Conservation (phyloP, 306 rosid species). For the Quercus bicolor region DNA sequence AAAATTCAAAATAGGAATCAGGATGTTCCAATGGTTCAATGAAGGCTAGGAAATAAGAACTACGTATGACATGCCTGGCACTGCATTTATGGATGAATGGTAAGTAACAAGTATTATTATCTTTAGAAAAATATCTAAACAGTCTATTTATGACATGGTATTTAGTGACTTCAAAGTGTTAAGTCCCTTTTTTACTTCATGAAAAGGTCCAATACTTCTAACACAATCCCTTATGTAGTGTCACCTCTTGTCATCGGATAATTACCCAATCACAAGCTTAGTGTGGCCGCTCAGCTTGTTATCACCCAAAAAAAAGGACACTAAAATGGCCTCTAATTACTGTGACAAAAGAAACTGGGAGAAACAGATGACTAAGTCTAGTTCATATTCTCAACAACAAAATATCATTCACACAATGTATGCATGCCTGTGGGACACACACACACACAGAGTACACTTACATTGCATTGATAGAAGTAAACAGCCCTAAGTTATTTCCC, state of each 20-base stretch:
- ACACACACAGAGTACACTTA: slow-evolving; percentile 36
- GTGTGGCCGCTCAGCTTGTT: background rate
- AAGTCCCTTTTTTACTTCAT: background rate
- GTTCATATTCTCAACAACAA: background rate
- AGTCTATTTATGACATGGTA: background rate
- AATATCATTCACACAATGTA: background rate
- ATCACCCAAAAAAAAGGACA: background rate
- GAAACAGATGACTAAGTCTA: background rate
- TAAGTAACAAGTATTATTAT: background rate
- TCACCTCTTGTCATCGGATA: background rate
- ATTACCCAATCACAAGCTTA: background rate
- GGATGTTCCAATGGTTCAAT: background rate
- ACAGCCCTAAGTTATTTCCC: slow-evolving; percentile 61
- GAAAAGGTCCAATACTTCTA: background rate
- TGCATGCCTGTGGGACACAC: background rate
- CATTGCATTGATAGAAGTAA: slow-evolving; percentile 63
- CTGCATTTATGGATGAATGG: background rate
- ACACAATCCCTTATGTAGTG: background rate
- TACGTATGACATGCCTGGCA: background rate
- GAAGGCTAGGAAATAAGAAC: background rate
- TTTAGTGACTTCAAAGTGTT: background rate
- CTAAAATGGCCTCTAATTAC: background rate
- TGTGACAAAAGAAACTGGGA: background rate
- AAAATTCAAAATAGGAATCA: background rate
- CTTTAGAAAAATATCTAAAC: background rate